phyloP scores from a whole-genome alignment of 2,329 filamentous ascomycete genomes.

The Cordyceps fumosorosea region DNA sequence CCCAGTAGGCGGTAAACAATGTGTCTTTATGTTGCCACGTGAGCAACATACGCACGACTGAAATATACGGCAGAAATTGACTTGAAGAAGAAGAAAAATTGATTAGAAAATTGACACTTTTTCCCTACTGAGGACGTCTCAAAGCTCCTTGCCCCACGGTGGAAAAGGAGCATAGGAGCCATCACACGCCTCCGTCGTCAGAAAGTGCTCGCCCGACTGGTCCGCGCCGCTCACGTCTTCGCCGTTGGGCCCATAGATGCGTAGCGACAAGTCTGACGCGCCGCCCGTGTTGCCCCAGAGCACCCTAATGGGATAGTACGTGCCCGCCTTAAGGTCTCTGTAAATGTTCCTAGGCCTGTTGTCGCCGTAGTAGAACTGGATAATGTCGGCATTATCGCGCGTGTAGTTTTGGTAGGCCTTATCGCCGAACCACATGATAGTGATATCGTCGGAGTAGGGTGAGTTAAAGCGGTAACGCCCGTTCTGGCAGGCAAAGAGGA shows the following conservation, averaged over 20 bases:
- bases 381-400: conserved; percentile 13
- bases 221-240: conserved; percentile 3
- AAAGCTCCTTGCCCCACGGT: not conserved
- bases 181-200: conserved; percentile 15
- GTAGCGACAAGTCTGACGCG: conserved; percentile 9
- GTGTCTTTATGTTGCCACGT: too few relatives aligned
- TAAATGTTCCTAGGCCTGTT: conserved; percentile 2
- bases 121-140: not conserved
- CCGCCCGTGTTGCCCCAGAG: conserved; percentile 13
- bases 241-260: conserved; percentile 13
- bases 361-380: conserved; percentile 12
- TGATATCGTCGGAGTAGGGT: conserved; percentile 14
- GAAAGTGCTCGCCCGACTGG: not conserved
- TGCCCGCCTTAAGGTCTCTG: conserved; percentile 7
- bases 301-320: conserved; percentile 14
- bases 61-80: not conserved
- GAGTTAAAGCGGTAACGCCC: conserved; percentile 13
- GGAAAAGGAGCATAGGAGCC: conserved; percentile 9
- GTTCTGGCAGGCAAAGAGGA: conserved; percentile 13
- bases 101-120: not conserved
- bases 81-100: not conserved
- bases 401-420: conserved; percentile 6
- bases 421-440: conserved; percentile 13
- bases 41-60: too few relatives aligned
- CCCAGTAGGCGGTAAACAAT: too few relatives aligned